A percentile compares a stretch with the other conserved stretches of the same genome.
Evolutionary conservation across 805 yeast species (phyloP).

Genomic region (Candida rishiriensis): DNA sequence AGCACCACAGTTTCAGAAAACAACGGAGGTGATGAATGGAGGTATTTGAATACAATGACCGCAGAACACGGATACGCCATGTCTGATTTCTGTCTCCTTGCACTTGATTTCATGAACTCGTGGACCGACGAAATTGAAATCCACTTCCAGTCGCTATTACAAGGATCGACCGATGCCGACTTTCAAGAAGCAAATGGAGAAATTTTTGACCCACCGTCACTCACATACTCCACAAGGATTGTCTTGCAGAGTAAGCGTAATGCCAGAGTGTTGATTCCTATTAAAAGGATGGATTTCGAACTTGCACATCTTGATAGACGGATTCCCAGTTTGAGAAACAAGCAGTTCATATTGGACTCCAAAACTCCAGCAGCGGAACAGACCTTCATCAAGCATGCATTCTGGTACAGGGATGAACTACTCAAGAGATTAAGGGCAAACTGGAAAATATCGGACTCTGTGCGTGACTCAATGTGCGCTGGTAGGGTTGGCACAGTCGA

Average conservation of each 20-base stretch:
- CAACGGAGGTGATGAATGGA: constrained; percentile 25
- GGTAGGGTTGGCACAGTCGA: constrained; percentile 56
- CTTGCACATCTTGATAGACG: constrained; percentile 41
- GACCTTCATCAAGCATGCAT: constrained; percentile 51
- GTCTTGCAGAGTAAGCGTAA: constrained; percentile 24
- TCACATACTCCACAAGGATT: constrained; percentile 14
- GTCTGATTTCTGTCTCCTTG: constrained; percentile 55
- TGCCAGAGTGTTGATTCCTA: constrained; percentile 64
- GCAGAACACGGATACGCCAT: constrained; percentile 28
- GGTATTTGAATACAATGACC: constrained; percentile 29
- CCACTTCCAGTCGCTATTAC: constrained; percentile 20
- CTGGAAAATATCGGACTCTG: constrained; percentile 47
- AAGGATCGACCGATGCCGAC: constrained; percentile 17
- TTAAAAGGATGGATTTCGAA: constrained; percentile 47
- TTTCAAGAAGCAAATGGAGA: constrained; percentile 22
- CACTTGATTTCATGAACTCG: constrained; percentile 75
- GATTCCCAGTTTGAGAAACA: constrained; percentile 67
- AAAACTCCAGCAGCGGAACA: constrained; percentile 54
- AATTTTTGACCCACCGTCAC: constrained; percentile 10
- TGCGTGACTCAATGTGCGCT: constrained; percentile 24
- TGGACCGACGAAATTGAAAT: constrained; percentile 59
- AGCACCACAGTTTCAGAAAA: constrained; percentile 25
- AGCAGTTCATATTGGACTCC: constrained; percentile 63
- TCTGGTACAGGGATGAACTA: constrained; percentile 77
- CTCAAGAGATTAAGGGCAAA: constrained; percentile 54